Conservation (phyloP, 768 basidiomycete genomes). For the Tubosaeta sp. region DNA sequence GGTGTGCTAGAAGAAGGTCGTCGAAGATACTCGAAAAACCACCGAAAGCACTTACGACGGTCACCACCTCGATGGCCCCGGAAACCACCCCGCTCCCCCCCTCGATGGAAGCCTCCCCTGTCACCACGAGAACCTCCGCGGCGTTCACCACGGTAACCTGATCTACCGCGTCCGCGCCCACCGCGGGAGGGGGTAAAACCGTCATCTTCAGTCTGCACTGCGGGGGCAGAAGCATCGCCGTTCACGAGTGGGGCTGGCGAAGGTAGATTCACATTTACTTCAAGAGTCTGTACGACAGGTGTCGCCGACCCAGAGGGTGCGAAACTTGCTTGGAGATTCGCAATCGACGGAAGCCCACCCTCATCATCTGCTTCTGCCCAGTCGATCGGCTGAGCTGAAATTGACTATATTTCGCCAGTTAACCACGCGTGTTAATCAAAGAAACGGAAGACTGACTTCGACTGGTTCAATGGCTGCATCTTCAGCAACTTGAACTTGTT, state of each 20-base stretch:
- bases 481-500: slow-evolving; percentile 12
- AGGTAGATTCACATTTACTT: slow-evolving; percentile 32
- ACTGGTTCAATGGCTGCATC: slow-evolving; percentile 12
- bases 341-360: slow-evolving; percentile 72
- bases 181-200: slow-evolving; percentile 52
- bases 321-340: slow-evolving; percentile 71
- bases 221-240: slow-evolving; percentile 20
- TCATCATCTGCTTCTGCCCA: slow-evolving; percentile 81
- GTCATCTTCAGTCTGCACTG: slow-evolving; percentile 46
- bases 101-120: slow-evolving; percentile 32
- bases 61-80: slow-evolving; percentile 33
- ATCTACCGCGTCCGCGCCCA: slow-evolving; percentile 45
- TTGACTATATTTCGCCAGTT: slow-evolving; percentile 10
- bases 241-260: slow-evolving; percentile 16
- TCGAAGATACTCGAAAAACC: background rate
- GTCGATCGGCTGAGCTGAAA: slow-evolving; percentile 48
- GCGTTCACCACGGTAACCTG: slow-evolving; percentile 37
- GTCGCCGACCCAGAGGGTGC: slow-evolving; percentile 71
- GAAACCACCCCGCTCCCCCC: slow-evolving; percentile 33
- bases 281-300: slow-evolving; percentile 39
- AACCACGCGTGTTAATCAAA: background rate
- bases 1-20: slow-evolving; percentile 9
- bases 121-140: slow-evolving; percentile 43
- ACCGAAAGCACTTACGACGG: slow-evolving; percentile 14
- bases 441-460: slow-evolving; percentile 30